Base-by-base conservation (phyloP, 441 rosid genomes). In the Adansonia grandidieri region DNA sequence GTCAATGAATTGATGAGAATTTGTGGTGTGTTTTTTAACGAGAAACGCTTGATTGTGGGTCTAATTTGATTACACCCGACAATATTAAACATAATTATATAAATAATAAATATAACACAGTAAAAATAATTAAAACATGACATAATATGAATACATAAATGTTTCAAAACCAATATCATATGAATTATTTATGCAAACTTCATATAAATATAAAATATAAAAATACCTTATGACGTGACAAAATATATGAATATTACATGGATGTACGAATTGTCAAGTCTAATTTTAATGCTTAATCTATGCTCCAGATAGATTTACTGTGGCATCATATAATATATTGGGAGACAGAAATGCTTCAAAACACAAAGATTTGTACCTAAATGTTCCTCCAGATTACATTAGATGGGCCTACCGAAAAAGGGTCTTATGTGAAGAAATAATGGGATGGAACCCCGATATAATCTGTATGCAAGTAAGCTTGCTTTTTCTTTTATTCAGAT, bases 251-350 rank as follows among this genome's bases (percentile, higher is more conserved):
- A 24, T 24, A 24, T 24, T 24, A 24, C 28, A 24, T 24, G 28
- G 28, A 0, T 24, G 1, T 24, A 24, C 28, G 1, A 24, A 24
- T 24, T 24, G 1, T 24, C 28, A 24, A 24, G 28, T 24, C 28
- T 24, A 37, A 48, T 22, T 62, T 32, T 0, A 42, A n/a, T 50
- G 60, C 24, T 63, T 62, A 9, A 9, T 75, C 47, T 40, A 65
- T 66, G 77, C 17, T 84, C 56, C 81, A 87, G 94, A 87, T 80
- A 91, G 86, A 80, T 84, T 93, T 79, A 88, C 80, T 1, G 80
- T 93, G 57, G 89, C 87, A 62, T 91, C 96, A 0, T 91, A 93
- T 85, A 93, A 93, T 79, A 87, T 93, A 83, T 72, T 93, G 84
- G 97, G 89, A 71, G 92, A 88, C 62, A 80, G 83, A 78, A 91